phyloP scores from a whole-genome alignment of 2,329 filamentous ascomycete genomes.

The Hortaea werneckii region DNA sequence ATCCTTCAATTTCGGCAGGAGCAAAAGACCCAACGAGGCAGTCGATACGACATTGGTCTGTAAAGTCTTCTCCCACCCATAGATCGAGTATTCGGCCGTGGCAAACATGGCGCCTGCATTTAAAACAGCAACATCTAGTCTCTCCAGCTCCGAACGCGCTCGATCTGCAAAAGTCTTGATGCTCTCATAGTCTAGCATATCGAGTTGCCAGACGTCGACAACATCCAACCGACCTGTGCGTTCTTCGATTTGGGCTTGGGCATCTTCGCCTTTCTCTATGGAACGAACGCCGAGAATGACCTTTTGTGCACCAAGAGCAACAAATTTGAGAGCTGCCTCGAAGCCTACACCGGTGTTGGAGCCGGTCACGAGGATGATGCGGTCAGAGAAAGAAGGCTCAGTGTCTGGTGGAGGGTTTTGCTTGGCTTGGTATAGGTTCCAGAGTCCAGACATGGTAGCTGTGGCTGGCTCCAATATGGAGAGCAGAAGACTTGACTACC shows the following conservation, averaged over 20 bases:
- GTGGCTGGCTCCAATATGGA: neutral
- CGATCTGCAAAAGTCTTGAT: constrained; percentile 17
- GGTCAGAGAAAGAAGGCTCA: constrained; percentile 9
- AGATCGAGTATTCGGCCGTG: constrained; percentile 15
- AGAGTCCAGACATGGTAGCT: neutral
- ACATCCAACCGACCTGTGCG: constrained; percentile 18
- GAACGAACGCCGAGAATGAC: constrained; percentile 31
- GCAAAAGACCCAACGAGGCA: constrained; percentile 41
- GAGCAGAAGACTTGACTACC: neutral
- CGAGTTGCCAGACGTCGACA: constrained; percentile 23
- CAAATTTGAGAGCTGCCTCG: constrained; percentile 29
- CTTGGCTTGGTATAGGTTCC: neutral
- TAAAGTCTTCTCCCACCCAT: constrained; percentile 36
- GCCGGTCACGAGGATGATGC: constrained; percentile 22
- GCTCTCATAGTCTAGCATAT: constrained; percentile 16
- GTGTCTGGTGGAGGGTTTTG: neutral
- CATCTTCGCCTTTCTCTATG: constrained; percentile 26
- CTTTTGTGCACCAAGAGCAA: constrained; percentile 24
- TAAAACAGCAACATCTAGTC: constrained; percentile 29
- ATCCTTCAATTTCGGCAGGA: constrained; percentile 27
- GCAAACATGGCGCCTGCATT: constrained; percentile 29
- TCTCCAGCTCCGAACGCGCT: constrained; percentile 12
- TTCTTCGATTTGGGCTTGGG: constrained; percentile 21
- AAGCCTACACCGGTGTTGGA: constrained; percentile 31
- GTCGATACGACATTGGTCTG: constrained; percentile 52